Percentiles rank a stretch among this genome's conserved stretches.
Evolutionary conservation across 306 rosid species (phyloP).

Genomic region (Gastrolobium bilobum): DNA sequence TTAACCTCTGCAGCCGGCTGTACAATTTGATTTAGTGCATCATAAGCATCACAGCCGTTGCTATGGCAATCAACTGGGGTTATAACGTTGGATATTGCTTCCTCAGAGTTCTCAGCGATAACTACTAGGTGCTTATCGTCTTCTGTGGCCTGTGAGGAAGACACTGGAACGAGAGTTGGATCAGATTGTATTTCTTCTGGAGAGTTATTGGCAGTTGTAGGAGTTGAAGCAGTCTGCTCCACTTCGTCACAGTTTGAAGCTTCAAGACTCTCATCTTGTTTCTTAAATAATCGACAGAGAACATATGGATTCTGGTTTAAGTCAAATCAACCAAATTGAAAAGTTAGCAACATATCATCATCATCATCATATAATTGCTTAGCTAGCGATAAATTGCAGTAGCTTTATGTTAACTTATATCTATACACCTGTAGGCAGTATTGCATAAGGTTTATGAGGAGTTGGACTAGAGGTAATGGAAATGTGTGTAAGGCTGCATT

Average conservation of each 20-base stretch:
- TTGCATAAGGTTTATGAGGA: conserved; percentile 6
- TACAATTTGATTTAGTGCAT: conserved; percentile 43
- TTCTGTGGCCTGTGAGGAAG: conserved; percentile 62
- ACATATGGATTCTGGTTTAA: conserved; percentile 79
- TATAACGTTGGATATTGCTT: conserved; percentile 58
- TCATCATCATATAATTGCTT: conserved; percentile 3
- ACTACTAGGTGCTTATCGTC: conserved; percentile 49
- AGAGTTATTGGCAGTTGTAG: conserved; percentile 57
- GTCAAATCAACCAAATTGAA: conserved; percentile 46
- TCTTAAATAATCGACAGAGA: conserved; percentile 87
- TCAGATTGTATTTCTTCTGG: conserved; percentile 67
- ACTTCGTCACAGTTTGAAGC: conserved; percentile 62
- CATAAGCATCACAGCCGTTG: conserved; percentile 45
- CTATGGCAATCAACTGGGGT: conserved; percentile 45
- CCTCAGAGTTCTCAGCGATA: conserved; percentile 58
- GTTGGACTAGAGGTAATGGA: neutral
- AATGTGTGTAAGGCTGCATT: neutral
- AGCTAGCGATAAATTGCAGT: conserved; percentile 18
- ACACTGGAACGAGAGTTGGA: conserved; percentile 48
- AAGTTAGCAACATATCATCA: conserved; percentile 38
- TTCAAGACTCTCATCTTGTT: conserved; percentile 78
- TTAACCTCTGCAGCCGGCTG: conserved; percentile 57
- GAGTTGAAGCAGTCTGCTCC: conserved; percentile 63
- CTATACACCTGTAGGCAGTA: conserved; percentile 1
- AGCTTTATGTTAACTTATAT: conserved; percentile 25